Evolutionary conservation across 371 early-diverging fungal genomes (phyloP).

Genomic region (Dichotomocladium elegans): DNA sequence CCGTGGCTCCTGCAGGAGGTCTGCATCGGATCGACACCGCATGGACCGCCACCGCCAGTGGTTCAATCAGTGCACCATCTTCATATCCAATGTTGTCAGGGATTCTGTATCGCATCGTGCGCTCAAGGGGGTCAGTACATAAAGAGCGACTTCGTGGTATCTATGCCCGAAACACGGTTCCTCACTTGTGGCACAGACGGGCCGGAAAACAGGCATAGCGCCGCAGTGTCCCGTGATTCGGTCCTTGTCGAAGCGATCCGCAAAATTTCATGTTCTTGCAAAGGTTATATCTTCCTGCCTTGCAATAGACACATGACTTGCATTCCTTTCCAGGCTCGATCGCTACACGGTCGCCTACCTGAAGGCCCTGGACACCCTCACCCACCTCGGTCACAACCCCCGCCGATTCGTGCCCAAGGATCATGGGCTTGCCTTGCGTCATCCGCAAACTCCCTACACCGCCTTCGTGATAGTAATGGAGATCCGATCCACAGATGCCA

Average conservation of each 20-base stretch:
- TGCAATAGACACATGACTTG: slow-evolving; percentile 13
- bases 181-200: slow-evolving; percentile 12
- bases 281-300: slow-evolving; percentile 20
- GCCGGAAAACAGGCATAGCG: slow-evolving; percentile 7
- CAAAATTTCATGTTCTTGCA: slow-evolving; percentile 27
- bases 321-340: slow-evolving; percentile 27
- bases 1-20: slow-evolving; percentile 23
- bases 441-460: slow-evolving; percentile 5
- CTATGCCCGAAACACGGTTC: too few relatives aligned
- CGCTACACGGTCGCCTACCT: slow-evolving; percentile 26
- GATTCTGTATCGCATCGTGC: not conserved
- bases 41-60: slow-evolving; percentile 37
- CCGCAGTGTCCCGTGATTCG: slow-evolving; percentile 12
- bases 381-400: slow-evolving; percentile 38
- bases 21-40: slow-evolving; percentile 27
- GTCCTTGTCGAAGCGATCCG: slow-evolving; percentile 18
- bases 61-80: slow-evolving; percentile 40
- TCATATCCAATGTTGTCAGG: slow-evolving; percentile 22
- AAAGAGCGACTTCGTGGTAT: too few relatives aligned
- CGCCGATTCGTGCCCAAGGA: slow-evolving; percentile 42
- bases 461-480: slow-evolving; percentile 20
- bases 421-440: slow-evolving; percentile 14
- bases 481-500: slow-evolving; percentile 24
- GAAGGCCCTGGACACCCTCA: slow-evolving; percentile 16
- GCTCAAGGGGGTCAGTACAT: not conserved